Base-by-base conservation (phyloP, 768 basidiomycete genomes). In the Cytidiella melzeri region DNA sequence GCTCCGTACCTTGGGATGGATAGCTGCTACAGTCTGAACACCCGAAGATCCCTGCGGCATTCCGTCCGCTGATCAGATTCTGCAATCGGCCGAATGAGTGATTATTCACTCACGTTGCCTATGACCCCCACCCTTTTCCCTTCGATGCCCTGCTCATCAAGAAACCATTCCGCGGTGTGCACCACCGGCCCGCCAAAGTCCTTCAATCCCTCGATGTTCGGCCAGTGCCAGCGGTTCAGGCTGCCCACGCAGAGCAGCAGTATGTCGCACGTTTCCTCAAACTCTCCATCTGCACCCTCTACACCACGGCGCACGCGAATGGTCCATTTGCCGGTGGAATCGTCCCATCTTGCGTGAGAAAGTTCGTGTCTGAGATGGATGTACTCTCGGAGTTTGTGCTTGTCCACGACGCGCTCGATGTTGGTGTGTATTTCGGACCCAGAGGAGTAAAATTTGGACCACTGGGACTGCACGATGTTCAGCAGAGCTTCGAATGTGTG, bases 141-240 rank as follows among this genome's bases (percentile, higher is more conserved):
- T 47, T 68, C 65, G 6, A 73, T 69, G 12, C 67, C 73, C 11
- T 73, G 72, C 56, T 71, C 61, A n/a, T 57, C 55, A 19, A 67
- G 64, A n/a, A 77, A 72, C 79, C 83, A 84, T 1, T 73, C 61
- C 0, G 83, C 84, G n/a, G 77, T 79, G 55, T 87, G 85, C 1
- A 82, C 63, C 10, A 82, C 61, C 43, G 66, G 70, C 3, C 84
- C 85, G 52, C 73, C 65, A 64, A 81, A 87, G 7, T 61, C 67
- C 13, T 77, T 63, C 26, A 84, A 58, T 4, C 82, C 83, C 9
- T 68, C 60, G 38, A 86, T 82, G 38, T 81, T 73, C 3, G 84
- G 85, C 84, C 82, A 85, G 26, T 71, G 67, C 81, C 81, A 84
- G 4, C 77, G 62, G 43, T 75, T 79, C 39, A 83, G 61, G 10